Evolutionary conservation across 2,329 filamentous ascomycete genomes (phyloP).

Genomic region (Pseudogymnoascus pannorum): DNA sequence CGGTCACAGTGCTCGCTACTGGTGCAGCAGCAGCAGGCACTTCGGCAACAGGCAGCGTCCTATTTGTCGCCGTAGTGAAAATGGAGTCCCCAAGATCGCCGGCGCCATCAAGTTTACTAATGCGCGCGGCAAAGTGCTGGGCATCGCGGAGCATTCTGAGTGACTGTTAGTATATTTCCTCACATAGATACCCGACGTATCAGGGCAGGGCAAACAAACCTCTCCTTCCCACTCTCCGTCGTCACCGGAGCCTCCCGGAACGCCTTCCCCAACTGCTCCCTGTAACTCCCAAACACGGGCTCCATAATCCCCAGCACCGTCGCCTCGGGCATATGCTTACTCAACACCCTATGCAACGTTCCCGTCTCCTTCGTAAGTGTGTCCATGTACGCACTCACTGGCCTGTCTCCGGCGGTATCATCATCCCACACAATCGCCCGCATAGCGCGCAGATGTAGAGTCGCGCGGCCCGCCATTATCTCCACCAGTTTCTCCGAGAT

Average conservation of each 20-base stretch:
- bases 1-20: not conserved
- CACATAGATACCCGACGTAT: not conserved
- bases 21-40: not conserved
- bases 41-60: constrained; percentile 9
- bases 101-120: constrained; percentile 58
- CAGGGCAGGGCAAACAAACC: constrained; percentile 37
- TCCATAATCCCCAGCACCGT: constrained; percentile 62
- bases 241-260: constrained; percentile 52
- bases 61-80: not conserved
- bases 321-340: constrained; percentile 57
- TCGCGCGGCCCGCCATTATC: constrained; percentile 60
- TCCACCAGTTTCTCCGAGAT: constrained; percentile 70
- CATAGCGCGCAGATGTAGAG: constrained; percentile 55
- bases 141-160: constrained; percentile 56
- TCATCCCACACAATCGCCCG: constrained; percentile 58
- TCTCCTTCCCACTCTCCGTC: constrained; percentile 53
- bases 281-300: constrained; percentile 60
- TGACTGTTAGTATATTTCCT: constrained; percentile 9
- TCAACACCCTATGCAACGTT: constrained; percentile 61
- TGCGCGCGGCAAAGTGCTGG: constrained; percentile 52
- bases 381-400: constrained; percentile 59
- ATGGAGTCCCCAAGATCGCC: constrained; percentile 52
- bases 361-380: constrained; percentile 63
- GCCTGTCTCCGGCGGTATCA: constrained; percentile 25
- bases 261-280: constrained; percentile 57